phyloP scores from a whole-genome alignment of 257 asterid species.

The Linaria vulgaris region DNA sequence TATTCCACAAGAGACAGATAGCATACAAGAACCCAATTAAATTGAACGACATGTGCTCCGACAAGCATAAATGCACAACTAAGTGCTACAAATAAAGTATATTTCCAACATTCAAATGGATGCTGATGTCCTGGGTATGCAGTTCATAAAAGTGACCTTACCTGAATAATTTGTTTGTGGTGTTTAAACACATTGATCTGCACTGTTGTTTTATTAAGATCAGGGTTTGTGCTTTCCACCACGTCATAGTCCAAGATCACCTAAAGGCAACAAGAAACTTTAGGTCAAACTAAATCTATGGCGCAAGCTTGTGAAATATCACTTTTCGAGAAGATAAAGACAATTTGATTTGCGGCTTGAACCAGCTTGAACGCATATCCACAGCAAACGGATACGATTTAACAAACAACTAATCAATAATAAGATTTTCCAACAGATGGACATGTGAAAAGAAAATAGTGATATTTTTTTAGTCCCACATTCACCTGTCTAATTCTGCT shows the following conservation, averaged over 20 bases:
- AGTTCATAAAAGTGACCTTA: conserved; percentile 23
- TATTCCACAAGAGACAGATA: too few species aligned
- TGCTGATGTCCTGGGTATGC: neutral
- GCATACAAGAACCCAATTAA: too few species aligned
- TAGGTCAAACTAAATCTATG: neutral
- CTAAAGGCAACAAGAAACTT: conserved; percentile 21
- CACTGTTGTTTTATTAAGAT: conserved; percentile 67
- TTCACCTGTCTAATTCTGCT: neutral
- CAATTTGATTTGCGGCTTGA: neutral
- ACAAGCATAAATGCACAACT: too few species aligned
- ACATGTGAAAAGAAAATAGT: neutral
- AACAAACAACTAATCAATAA: conserved; percentile 3
- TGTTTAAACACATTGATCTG: conserved; percentile 80
- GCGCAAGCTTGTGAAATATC: neutral
- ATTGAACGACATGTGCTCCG: too few species aligned
- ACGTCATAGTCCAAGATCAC: conserved; percentile 88
- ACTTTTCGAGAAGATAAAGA: neutral
- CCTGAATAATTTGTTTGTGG: conserved; percentile 95
- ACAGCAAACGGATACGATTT: neutral
- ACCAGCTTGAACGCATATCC: neutral
- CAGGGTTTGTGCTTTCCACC: conserved; percentile 75
- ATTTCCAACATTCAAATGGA: conserved; percentile 2
- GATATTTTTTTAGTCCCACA: neutral
- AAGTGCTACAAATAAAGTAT: conserved; percentile 17
- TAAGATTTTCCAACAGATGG: conserved; percentile 2